Conservation (phyloP, 2,329 filamentous ascomycete species). For the Diaporthe vaccinii region DNA sequence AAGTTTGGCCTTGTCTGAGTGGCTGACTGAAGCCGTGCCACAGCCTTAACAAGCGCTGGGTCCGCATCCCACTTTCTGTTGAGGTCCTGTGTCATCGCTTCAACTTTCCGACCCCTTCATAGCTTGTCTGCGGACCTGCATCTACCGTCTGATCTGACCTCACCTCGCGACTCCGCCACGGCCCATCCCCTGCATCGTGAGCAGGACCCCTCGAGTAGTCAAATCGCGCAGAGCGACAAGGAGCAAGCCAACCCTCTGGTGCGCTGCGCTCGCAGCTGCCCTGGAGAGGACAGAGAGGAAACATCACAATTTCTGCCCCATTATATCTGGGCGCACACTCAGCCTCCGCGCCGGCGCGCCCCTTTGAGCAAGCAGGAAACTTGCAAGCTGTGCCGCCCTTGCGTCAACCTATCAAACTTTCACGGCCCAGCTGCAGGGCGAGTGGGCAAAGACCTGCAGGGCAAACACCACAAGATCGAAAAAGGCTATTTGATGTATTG, state of each 20-base stretch:
- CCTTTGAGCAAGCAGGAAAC: conserved; percentile 17
- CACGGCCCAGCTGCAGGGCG: conserved; percentile 36
- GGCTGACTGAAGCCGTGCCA: conserved; percentile 4
- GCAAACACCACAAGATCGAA: conserved; percentile 26
- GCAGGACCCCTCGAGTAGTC: conserved; percentile 1
- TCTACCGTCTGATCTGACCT: conserved; percentile 27
- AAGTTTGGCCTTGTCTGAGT: conserved; percentile 6
- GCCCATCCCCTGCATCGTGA: conserved; percentile 27
- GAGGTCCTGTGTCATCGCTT: conserved; percentile 22
- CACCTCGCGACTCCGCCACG: conserved; percentile 33
- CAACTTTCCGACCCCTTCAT: conserved; percentile 5
- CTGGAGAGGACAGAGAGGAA: conserved; percentile 6
- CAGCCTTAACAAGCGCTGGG: conserved; percentile 27
- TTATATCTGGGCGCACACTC: background rate
- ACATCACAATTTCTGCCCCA: background rate
- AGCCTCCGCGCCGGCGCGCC: conserved; percentile 8
- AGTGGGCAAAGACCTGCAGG: conserved; percentile 33
- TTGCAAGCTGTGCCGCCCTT: conserved; percentile 25
- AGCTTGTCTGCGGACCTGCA: conserved; percentile 31
- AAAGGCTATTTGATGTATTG: background rate
- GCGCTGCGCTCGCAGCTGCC: conserved; percentile 9
- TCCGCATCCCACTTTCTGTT: conserved; percentile 17
- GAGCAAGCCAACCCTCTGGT: background rate
- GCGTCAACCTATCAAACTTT: conserved; percentile 20
- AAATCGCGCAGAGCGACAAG: background rate